Percentiles rank a stretch among this genome's conserved stretches.
Conservation (phyloP, 345 rosid genomes). For the Ceriops zippeliana region DNA sequence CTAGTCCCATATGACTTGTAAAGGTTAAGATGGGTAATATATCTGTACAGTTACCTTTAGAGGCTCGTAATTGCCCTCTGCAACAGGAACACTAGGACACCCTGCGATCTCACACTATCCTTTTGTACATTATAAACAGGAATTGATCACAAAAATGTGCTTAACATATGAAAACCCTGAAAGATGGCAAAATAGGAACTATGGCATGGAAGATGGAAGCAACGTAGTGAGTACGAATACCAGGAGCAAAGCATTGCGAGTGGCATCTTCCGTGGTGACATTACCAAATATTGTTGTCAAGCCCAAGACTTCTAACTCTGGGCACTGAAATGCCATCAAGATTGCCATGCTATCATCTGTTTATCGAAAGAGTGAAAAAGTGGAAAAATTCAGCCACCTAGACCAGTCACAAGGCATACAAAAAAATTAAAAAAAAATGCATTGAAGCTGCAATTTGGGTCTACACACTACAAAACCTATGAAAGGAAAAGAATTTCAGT, state of each 20-base stretch:
- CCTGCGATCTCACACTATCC: slow-evolving; percentile 99
- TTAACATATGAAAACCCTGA: slow-evolving; percentile 8
- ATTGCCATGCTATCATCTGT: slow-evolving; percentile 94
- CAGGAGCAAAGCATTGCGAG: slow-evolving; percentile 80
- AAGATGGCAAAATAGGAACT: neutral
- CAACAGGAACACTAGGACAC: slow-evolving; percentile 72
- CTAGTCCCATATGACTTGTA: neutral
- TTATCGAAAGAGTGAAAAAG: neutral
- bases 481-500: too few species aligned
- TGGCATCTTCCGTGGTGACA: slow-evolving; percentile 65
- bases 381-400: neutral
- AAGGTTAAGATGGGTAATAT: neutral
- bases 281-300: slow-evolving; percentile 89
- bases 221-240: slow-evolving; percentile 35
- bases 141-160: slow-evolving; percentile 49
- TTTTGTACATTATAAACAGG: slow-evolving; percentile 47
- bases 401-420: neutral
- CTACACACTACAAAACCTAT: too few species aligned
- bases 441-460: neutral
- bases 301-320: slow-evolving; percentile 69
- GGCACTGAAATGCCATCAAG: slow-evolving; percentile 89
- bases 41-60: slow-evolving; percentile 55
- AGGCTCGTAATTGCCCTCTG: slow-evolving; percentile 76
- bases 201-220: neutral
- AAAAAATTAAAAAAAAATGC: neutral